Base-by-base conservation (phyloP, 176 grass and related monocot species). In the Elaeis guineensis region DNA sequence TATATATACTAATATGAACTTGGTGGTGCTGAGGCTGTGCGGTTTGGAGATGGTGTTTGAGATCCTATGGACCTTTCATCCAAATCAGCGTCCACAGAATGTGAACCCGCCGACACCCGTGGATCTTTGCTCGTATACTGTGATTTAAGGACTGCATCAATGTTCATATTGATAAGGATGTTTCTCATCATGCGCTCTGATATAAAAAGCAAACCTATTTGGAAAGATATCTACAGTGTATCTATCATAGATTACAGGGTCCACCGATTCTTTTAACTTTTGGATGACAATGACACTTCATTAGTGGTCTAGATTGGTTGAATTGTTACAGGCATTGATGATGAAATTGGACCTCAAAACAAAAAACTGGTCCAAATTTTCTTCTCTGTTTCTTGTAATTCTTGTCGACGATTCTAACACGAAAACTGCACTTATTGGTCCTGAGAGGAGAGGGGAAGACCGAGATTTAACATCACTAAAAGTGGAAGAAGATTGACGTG, bases 21-120 rank as follows among this genome's bases (percentile, higher is more conserved):
- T 17, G 17, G 5, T 32, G 25, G 58, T 26, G 28, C 28, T 2
- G 58, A n/a, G 58, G 58, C 17, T 23, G 23, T 35, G 21, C 25
- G 16, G 8, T 17, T 39, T 18, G 1, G 25, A 7, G 28, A 61
- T 61, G 7, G 5, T 39, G 28, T 4, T 30, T 12, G 5, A 56
- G 11, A 5, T 6, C 25, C 5, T 18, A 8, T 19, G 26, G 35
- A 44, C 9, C 11, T 12, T 61, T 16, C 26, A 11, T 61, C 58
- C 58, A 61, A 35, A 61, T 61, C 58, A 61, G 23, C 12, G 17
- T n/a, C 26, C 58, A 39, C 58, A 19, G 58, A 61, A 32, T 61
- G 58, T 39, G 58, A 39, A 61, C 20, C 5, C 19, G 9, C 19
- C 4, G 54, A 8, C 54, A 19, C 20, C 9, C 4, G 8, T 15